These are phyloP conservation scores for Microbotryum violaceum DNA, from an alignment of 1,284 basidiomycete genomes.

Conservation along the genomic window DNA sequence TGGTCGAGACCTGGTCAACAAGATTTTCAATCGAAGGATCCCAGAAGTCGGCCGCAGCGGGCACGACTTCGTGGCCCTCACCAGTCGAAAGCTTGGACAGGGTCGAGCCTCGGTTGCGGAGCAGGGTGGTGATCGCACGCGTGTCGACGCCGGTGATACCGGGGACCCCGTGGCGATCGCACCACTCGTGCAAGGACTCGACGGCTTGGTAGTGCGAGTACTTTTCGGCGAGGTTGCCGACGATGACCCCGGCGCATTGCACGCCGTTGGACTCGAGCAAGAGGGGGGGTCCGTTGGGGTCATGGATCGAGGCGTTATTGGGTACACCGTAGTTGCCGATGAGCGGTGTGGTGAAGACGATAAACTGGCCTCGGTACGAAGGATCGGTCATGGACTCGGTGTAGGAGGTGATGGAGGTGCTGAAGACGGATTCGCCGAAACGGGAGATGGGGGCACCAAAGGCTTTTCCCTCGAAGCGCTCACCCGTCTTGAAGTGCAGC, in stretches of 20 bases:
- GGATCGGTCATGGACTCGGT: constrained; percentile 99
- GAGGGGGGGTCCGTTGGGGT: constrained; percentile 65
- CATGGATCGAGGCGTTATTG: constrained; percentile 50
- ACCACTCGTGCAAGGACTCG: constrained; percentile 91
- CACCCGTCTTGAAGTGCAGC: constrained; percentile 86
- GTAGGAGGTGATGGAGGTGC: constrained; percentile 97
- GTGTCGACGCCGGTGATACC: constrained; percentile 96
- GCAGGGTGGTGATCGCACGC: constrained; percentile 84
- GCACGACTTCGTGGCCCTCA: constrained; percentile 55
- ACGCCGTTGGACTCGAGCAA: constrained; percentile 82
- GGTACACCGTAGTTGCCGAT: constrained; percentile 99
- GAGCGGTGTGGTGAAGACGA: constrained; percentile 96
- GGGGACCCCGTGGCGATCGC: constrained; percentile 78
- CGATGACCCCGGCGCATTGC: constrained; percentile 87
- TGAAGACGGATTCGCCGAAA: constrained; percentile 97
- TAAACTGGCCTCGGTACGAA: constrained; percentile 93
- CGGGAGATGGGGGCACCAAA: constrained; percentile 84
- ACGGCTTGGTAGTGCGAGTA: constrained; percentile 92
- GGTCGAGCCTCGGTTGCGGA: constrained; percentile 95
- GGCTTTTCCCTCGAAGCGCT: constrained; percentile 78
- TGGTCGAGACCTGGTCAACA: constrained; percentile 85
- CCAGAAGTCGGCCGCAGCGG: constrained; percentile 67
- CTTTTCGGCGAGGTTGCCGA: constrained; percentile 87
- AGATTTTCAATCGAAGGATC: constrained; percentile 89
- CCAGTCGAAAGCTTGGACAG: constrained; percentile 86